Percentiles rank a stretch among this genome's conserved stretches.
phyloP scores from a whole-genome alignment of 2,329 filamentous ascomycete species.

The Fusarium scirpi region DNA sequence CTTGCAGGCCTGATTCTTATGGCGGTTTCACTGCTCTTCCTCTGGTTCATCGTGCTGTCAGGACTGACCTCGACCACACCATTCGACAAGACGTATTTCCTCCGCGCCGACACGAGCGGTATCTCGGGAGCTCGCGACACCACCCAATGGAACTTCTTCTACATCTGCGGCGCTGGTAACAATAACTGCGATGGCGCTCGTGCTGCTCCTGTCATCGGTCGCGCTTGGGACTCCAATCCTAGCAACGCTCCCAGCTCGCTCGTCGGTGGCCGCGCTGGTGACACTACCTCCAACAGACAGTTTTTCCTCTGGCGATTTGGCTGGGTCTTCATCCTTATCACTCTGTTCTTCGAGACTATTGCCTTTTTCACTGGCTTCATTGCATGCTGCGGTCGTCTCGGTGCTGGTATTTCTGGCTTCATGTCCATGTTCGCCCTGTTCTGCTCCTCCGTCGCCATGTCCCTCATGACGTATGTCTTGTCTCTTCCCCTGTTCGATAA shows the following conservation, averaged over 20 bases:
- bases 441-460: slow-evolving; percentile 74
- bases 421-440: slow-evolving; percentile 71
- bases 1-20: slow-evolving; percentile 62
- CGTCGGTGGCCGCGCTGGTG: slow-evolving; percentile 63
- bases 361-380: slow-evolving; percentile 77
- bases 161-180: slow-evolving; percentile 76
- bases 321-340: slow-evolving; percentile 90
- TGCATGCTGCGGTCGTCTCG: slow-evolving; percentile 77
- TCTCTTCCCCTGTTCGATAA: background rate
- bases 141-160: slow-evolving; percentile 93
- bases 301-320: slow-evolving; percentile 92
- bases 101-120: slow-evolving; percentile 79
- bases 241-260: slow-evolving; percentile 58
- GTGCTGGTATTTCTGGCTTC: slow-evolving; percentile 73
- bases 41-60: slow-evolving; percentile 70
- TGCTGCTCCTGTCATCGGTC: slow-evolving; percentile 77
- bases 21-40: slow-evolving; percentile 63
- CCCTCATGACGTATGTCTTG: slow-evolving; percentile 79
- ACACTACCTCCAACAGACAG: slow-evolving; percentile 70
- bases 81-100: slow-evolving; percentile 84
- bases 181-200: slow-evolving; percentile 72
- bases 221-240: slow-evolving; percentile 70
- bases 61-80: slow-evolving; percentile 63
- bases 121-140: slow-evolving; percentile 75
- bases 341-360: slow-evolving; percentile 79